Base-by-base conservation (phyloP, 2,329 filamentous ascomycete species). In the Alternaria angustiovoidea region DNA sequence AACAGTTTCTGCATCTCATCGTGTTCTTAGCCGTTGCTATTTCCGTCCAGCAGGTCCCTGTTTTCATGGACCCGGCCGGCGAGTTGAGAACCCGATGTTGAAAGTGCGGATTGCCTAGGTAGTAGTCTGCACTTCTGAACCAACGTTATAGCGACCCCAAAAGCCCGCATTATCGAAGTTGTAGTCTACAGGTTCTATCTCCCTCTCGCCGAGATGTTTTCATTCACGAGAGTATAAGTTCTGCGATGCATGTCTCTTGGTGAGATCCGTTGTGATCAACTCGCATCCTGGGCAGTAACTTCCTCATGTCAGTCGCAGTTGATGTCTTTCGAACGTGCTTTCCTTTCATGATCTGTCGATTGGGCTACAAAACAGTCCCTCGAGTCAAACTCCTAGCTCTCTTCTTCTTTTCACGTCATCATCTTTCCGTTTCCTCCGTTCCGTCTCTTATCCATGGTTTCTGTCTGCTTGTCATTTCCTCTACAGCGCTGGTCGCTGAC, bases 401-500 rank as follows among this genome's bases (percentile, higher is more conserved):
- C n/a, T 3, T 14, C 20, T 41, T 0, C 4, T 54, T 12, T 38
- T 22, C 20, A 12, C 18, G 18, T 42, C 41, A 20, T 41, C 46
- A 48, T 30, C 11, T 38, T 16, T 14, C 26, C 24, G 2, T 36
- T 14, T 11, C 26, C 16, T 18, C 34, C 16, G 12, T 46, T 39
- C n/a, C 32, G 51, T 46, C 22, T 42, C 11, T 41, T 14, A 3
- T 41, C 32, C 22, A 22, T 44, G 42, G 9, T 47, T 14, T 34
- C 16, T 38, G 24, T 36, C 28, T 18, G 18, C 49, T 36, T 41
- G 16, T 18, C 28, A 22, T 38, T 16, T 14, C 1, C 42, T 51
- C 5, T 8, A 26, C 48, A 58, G 57, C 47, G 56, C 64, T 57
- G 57, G 59, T 34, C 49, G 62, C 59, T 59, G 39, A 42, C 12